A percentile compares a stretch with the other conserved stretches of the same genome.
Evolutionary conservation across 2,329 filamentous ascomycete genomes (phyloP).

Genomic region (Rhynchosporium secalis): DNA sequence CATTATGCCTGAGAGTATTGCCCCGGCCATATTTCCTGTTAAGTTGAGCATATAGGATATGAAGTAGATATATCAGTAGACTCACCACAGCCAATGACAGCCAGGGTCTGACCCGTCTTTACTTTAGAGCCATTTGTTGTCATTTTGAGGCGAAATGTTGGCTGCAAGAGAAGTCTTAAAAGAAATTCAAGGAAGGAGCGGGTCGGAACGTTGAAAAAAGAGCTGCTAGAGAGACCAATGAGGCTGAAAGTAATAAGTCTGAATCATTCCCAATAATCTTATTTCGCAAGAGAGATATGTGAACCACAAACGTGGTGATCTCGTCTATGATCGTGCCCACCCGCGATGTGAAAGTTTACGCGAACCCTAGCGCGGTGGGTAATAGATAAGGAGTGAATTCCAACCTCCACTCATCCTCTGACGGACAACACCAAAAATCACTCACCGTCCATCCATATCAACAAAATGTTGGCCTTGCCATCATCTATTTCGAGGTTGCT

Average conservation of each 20-base stretch:
- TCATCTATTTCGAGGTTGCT: not conserved
- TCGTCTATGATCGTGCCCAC: not conserved
- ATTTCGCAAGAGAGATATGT: no score
- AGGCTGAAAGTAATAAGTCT: no score
- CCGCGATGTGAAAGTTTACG: not conserved
- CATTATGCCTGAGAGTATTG: constrained; percentile 35
- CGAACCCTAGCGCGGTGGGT: not conserved
- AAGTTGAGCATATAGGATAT: constrained; percentile 1
- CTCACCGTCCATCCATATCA: not conserved
- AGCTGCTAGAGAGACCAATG: not conserved
- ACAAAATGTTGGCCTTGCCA: not conserved
- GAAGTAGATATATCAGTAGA: not conserved
- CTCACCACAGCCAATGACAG: constrained; percentile 17
- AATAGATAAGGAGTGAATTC: not conserved
- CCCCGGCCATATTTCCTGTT: constrained; percentile 35
- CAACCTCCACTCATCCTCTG: constrained; percentile 1
- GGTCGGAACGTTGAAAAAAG: no score
- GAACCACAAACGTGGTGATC: constrained; percentile 5
- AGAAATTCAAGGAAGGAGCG: not conserved
- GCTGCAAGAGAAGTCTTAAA: no score
- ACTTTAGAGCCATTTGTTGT: constrained; percentile 6
- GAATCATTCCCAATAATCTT: no score
- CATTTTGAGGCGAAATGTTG: constrained; percentile 2
- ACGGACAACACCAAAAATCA: not conserved
- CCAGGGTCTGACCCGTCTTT: constrained; percentile 8